These are phyloP conservation scores for Retiboletus flavoniger DNA, from an alignment of 1,284 basidiomycete genomes.

Conservation along the genomic window DNA sequence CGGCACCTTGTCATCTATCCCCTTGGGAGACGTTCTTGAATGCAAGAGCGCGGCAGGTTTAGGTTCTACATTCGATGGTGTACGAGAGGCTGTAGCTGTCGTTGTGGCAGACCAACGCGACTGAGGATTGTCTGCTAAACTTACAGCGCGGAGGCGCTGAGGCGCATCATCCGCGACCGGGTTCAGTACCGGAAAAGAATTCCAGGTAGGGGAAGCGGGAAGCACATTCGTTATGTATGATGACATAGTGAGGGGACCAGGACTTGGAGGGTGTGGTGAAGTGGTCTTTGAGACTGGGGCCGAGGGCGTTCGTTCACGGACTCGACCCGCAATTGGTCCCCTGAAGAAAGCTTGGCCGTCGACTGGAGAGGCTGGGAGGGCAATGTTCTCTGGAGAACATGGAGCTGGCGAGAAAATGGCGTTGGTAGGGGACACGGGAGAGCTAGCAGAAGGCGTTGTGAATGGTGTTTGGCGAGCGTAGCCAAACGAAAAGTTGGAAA, in stretches of 20 bases:
- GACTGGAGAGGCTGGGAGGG: conserved; percentile 26
- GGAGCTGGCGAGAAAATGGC: conserved; percentile 16
- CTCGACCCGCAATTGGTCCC: not conserved
- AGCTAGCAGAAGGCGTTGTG: conserved; percentile 26
- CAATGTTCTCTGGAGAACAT: conserved; percentile 26
- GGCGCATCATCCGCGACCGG: not conserved
- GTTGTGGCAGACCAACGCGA: conserved; percentile 34
- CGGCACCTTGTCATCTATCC: conserved; percentile 18
- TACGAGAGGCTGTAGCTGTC: conserved; percentile 26
- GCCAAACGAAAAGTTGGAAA: conserved; percentile 29
- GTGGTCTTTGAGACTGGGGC: not conserved
- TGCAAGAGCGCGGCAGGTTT: not conserved
- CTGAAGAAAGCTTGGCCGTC: conserved; percentile 9
- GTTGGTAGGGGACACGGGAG: conserved; percentile 23
- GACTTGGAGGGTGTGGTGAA: conserved; percentile 10
- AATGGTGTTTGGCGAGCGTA: conserved; percentile 26
- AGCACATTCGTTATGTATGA: not conserved
- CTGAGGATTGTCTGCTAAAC: conserved; percentile 14
- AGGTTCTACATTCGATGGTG: conserved; percentile 11
- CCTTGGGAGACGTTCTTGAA: conserved; percentile 4
- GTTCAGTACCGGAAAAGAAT: not conserved
- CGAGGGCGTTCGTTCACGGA: conserved; percentile 6
- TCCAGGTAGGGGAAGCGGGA: conserved; percentile 2
- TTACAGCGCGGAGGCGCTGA: conserved; percentile 12
- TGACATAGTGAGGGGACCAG: not conserved